Evolutionary conservation across 148 eudicot genomes (phyloP).

Genomic region (Camellia lanceoleosa): DNA sequence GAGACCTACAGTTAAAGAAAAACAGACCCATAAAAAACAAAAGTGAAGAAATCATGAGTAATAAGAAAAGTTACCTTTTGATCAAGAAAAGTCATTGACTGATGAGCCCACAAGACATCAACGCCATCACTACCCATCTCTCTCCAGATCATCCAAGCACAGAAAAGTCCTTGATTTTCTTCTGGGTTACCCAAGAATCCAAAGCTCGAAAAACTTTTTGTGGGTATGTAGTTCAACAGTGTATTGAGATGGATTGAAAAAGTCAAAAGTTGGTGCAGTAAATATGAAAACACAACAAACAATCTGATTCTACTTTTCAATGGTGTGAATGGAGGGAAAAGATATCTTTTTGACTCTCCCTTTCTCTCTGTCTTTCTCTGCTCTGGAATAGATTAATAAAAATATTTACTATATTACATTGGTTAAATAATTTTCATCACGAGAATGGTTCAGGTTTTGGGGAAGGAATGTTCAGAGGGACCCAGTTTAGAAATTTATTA

Average conservation of each 20-base stretch:
- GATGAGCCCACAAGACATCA: conserved; percentile 53
- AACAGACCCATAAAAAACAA: conserved; percentile 13
- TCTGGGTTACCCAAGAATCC: conserved; percentile 29
- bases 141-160: not conserved
- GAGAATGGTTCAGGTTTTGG: not conserved
- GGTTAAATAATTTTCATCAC: not conserved
- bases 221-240: conserved; percentile 8
- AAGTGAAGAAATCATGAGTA: not conserved
- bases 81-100: conserved; percentile 31
- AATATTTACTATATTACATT: not conserved
- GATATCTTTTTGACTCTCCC: not conserved
- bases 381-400: not conserved
- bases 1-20: conserved; percentile 16
- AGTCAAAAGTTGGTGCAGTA: conserved; percentile 13
- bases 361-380: not conserved
- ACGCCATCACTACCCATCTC: conserved; percentile 43
- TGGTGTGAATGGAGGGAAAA: not conserved
- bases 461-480: not conserved
- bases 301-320: not conserved
- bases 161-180: conserved; percentile 17
- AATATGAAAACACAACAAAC: not conserved
- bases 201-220: conserved; percentile 26
- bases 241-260: conserved; percentile 8
- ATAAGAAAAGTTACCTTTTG: conserved; percentile 40
- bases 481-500: conserved; percentile 7